Evolutionary conservation across 306 rosid genomes (phyloP).

Genomic region (Dryas octopetala): DNA sequence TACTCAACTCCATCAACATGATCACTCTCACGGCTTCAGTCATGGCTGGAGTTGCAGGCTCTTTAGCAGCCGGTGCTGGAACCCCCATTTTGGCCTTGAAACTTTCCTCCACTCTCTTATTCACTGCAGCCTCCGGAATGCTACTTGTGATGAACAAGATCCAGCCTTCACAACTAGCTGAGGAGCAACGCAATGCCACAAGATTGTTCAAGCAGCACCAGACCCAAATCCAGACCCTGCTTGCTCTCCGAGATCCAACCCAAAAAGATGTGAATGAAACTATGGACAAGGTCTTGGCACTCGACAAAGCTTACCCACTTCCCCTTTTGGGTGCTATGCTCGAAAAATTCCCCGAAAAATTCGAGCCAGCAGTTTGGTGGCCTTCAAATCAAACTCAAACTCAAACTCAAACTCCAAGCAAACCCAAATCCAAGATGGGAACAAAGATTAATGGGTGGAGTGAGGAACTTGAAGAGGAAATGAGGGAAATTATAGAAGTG

Average conservation of each 20-base stretch:
- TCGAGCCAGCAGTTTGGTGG: slow-evolving; percentile 83
- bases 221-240: slow-evolving; percentile 36
- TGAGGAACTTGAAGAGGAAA: slow-evolving; percentile 45
- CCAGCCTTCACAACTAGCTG: slow-evolving; percentile 84
- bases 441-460: slow-evolving; percentile 57
- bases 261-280: slow-evolving; percentile 47
- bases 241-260: slow-evolving; percentile 29
- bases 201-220: slow-evolving; percentile 57
- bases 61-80: background rate
- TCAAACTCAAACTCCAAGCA: background rate
- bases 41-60: slow-evolving; percentile 53
- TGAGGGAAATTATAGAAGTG: slow-evolving; percentile 56
- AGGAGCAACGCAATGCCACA: slow-evolving; percentile 73
- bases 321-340: slow-evolving; percentile 73
- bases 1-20: slow-evolving; percentile 69
- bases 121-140: slow-evolving; percentile 67
- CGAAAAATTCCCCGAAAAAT: slow-evolving; percentile 60
- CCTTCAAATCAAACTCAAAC: slow-evolving; percentile 32
- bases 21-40: slow-evolving; percentile 72
- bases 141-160: too few species aligned
- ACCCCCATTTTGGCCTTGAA: slow-evolving; percentile 47
- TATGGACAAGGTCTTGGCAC: slow-evolving; percentile 55
- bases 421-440: background rate
- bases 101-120: slow-evolving; percentile 54
- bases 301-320: slow-evolving; percentile 83